These are phyloP conservation scores for Brassica juncea DNA, from an alignment of 345 rosid genomes.

Conservation along the genomic window DNA sequence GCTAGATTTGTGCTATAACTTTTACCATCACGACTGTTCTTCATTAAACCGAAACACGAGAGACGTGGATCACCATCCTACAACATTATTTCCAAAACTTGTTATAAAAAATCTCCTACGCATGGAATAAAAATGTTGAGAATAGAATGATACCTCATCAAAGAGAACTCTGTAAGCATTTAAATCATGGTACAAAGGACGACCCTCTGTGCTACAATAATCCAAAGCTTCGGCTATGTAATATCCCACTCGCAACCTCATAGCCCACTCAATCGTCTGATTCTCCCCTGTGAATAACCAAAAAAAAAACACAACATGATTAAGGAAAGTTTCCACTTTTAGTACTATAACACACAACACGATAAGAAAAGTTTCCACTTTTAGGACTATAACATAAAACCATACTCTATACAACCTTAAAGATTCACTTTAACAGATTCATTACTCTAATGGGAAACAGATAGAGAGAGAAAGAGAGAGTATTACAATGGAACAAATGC, in stretches of 20 bases:
- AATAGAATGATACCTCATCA: slow-evolving; percentile 63
- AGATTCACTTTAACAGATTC: neutral
- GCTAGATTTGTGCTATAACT: slow-evolving; percentile 95
- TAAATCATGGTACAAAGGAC: slow-evolving; percentile 86
- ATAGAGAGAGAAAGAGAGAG: neutral
- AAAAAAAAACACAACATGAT: slow-evolving; percentile 1
- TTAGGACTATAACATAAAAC: neutral
- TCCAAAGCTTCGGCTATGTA: slow-evolving; percentile 92
- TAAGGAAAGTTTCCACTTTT: neutral
- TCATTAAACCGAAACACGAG: slow-evolving; percentile 98
- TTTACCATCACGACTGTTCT: slow-evolving; percentile 90
- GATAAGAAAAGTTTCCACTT: neutral
- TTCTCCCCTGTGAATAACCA: slow-evolving; percentile 70
- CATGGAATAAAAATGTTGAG: neutral
- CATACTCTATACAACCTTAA: slow-evolving; percentile 5
- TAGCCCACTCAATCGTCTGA: slow-evolving; percentile 94
- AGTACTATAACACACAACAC: neutral
- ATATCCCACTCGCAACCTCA: slow-evolving; percentile 90
- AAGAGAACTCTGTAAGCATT: slow-evolving; percentile 97
- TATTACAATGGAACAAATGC: slow-evolving; percentile 86
- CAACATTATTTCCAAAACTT: slow-evolving; percentile 27
- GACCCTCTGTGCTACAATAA: slow-evolving; percentile 79
- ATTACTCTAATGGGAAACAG: neutral
- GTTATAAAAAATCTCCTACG: neutral
- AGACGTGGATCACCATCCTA: slow-evolving; percentile 98